Conservation (phyloP, 73 alveolate genomes). For the Symbiodinium pilosum region DNA sequence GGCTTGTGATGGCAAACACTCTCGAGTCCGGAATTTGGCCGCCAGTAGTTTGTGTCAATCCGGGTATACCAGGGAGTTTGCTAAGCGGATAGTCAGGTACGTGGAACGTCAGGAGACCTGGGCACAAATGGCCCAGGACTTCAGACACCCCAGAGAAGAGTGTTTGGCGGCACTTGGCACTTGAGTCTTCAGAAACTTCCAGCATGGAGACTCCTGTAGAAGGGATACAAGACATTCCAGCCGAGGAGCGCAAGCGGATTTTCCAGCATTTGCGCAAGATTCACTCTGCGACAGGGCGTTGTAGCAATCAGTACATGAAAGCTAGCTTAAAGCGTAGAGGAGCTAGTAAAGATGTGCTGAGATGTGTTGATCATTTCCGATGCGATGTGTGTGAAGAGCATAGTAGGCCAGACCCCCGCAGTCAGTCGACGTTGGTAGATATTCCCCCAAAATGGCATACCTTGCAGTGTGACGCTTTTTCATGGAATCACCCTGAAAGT, state of each 20-base stretch:
- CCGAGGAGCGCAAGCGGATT: neutral
- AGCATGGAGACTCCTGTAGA: neutral
- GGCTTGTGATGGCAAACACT: neutral
- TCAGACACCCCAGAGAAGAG: neutral
- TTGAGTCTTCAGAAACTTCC: neutral
- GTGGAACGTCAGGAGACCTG: neutral
- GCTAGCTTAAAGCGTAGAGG: neutral
- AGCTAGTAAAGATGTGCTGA: neutral
- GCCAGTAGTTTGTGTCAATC: neutral
- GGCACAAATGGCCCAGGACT: neutral
- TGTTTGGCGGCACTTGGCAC: neutral
- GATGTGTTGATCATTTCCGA: neutral
- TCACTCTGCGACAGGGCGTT: slow-evolving; percentile 42
- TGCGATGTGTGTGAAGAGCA: slow-evolving; percentile 16
- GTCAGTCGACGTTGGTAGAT: neutral
- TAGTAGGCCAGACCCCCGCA: neutral
- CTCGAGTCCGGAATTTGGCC: neutral
- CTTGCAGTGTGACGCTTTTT: neutral
- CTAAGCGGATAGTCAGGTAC: neutral
- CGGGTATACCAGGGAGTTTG: neutral
- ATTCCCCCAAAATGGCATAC: slow-evolving; percentile 21
- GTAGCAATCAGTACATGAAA: neutral
- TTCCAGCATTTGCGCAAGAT: neutral
- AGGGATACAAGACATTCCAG: neutral
- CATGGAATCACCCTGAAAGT: slow-evolving; percentile 8